Percentiles rank a stretch among this genome's conserved stretches.
Evolutionary conservation across 1,139 yeast species (phyloP).

Genomic region (Casaregolazyma suthepensis): DNA sequence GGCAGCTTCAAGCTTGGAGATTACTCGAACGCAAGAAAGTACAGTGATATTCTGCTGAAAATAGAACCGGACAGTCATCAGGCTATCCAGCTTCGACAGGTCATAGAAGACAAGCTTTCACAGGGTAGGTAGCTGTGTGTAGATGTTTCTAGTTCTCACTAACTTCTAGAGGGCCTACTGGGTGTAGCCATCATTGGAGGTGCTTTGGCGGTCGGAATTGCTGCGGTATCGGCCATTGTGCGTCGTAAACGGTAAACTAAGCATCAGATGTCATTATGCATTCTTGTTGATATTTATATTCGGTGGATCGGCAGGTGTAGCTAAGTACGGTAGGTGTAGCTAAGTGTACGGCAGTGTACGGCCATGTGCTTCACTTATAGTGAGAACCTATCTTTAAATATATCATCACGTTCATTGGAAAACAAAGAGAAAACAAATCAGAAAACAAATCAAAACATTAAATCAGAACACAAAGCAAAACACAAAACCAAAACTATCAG

Average conservation of each 20-base stretch:
- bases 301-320: background rate
- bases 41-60: constrained; percentile 66
- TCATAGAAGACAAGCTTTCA: constrained; percentile 80
- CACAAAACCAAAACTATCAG: too few relatives aligned
- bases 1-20: constrained; percentile 90
- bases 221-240: constrained; percentile 55
- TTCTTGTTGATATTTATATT: background rate
- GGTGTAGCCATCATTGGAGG: constrained; percentile 88
- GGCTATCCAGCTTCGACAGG: constrained; percentile 61
- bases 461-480: too few relatives aligned
- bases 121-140: constrained; percentile 34
- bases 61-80: constrained; percentile 84
- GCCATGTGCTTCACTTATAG: background rate
- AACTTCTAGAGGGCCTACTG: constrained; percentile 64
- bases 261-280: background rate
- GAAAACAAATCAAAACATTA: too few relatives aligned
- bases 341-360: too few relatives aligned
- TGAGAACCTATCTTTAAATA: background rate
- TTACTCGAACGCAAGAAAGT: constrained; percentile 76
- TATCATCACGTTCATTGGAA: background rate
- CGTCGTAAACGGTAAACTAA: constrained; percentile 26
- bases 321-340: too few relatives aligned
- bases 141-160: constrained; percentile 1
- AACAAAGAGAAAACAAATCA: too few relatives aligned
- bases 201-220: constrained; percentile 74